Conservation (phyloP, 345 rosid species). For the Cardiospermum halicacabum region DNA sequence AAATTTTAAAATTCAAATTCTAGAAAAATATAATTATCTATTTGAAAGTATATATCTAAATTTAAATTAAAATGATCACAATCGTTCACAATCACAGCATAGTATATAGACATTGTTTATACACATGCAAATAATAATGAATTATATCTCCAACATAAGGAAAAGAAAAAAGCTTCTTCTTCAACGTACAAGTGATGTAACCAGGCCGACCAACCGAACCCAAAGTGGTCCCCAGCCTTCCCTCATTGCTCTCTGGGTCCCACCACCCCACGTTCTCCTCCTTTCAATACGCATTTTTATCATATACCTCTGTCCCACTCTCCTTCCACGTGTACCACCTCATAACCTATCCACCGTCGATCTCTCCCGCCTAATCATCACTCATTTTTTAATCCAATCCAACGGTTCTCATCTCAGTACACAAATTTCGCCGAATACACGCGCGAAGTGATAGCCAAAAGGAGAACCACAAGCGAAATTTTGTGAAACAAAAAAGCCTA, state of each 20-base stretch:
- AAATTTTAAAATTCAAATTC: no score
- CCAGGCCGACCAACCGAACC: constrained; percentile 29
- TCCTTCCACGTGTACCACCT: constrained; percentile 3
- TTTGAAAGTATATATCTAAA: no score
- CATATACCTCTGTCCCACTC: background rate
- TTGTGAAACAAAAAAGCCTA: background rate
- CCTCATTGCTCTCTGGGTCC: constrained; percentile 14
- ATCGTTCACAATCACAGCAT: no score
- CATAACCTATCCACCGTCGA: background rate
- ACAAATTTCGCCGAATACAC: background rate
- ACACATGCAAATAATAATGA: background rate
- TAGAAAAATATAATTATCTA: no score
- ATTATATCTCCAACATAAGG: background rate
- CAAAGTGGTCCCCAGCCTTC: constrained; percentile 10
- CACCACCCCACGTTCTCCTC: constrained; percentile 22
- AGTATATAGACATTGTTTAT: no score
- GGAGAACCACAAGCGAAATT: background rate
- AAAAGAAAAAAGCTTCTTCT: background rate
- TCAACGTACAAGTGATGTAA: constrained; percentile 25
- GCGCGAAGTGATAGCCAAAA: constrained; percentile 10
- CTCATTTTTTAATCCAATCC: background rate
- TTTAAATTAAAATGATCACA: no score
- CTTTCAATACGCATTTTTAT: constrained; percentile 20
- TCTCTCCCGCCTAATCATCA: background rate
- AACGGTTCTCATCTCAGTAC: constrained; percentile 25